These are phyloP conservation scores for Eucalyptus tenuipes DNA, from an alignment of 345 rosid species.

Conservation along the genomic window DNA sequence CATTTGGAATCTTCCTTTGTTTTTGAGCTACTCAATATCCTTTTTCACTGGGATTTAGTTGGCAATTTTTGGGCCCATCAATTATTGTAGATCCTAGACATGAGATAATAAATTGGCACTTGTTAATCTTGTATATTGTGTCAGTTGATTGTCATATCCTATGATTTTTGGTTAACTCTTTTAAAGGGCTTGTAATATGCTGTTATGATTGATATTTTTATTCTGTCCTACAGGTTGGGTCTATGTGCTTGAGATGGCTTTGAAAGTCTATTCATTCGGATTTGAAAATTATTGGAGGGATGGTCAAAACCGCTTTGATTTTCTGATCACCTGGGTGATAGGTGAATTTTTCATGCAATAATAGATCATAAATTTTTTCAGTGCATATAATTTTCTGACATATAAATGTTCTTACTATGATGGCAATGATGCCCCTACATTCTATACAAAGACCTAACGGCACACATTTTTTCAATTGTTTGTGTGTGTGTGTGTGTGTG, in stretches of 20 bases:
- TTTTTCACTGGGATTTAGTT: background rate
- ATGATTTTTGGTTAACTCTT: background rate
- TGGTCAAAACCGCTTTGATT: constrained; percentile 93
- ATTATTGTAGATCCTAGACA: background rate
- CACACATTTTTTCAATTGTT: background rate
- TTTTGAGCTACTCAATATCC: background rate
- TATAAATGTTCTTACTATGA: background rate
- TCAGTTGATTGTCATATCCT: background rate
- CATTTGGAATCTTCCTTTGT: background rate
- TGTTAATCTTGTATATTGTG: too few species aligned
- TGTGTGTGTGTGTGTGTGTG: too few species aligned
- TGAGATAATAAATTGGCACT: background rate
- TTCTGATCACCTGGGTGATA: constrained; percentile 77
- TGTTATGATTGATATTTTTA: background rate
- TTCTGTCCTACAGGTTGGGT: constrained; percentile 69
- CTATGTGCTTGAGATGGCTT: constrained; percentile 91
- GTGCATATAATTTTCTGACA: background rate
- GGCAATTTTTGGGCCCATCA: background rate
- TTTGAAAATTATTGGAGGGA: constrained; percentile 92
- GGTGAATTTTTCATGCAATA: constrained; percentile 26
- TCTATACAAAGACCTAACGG: background rate
- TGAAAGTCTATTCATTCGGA: constrained; percentile 78
- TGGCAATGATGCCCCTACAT: background rate
- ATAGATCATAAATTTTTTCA: background rate
- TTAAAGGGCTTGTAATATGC: background rate